A percentile compares a stretch with the other conserved stretches of the same genome.
These are phyloP conservation scores for Gracilaria caudata DNA, from an alignment of 23 red algal species.

Conservation along the genomic window DNA sequence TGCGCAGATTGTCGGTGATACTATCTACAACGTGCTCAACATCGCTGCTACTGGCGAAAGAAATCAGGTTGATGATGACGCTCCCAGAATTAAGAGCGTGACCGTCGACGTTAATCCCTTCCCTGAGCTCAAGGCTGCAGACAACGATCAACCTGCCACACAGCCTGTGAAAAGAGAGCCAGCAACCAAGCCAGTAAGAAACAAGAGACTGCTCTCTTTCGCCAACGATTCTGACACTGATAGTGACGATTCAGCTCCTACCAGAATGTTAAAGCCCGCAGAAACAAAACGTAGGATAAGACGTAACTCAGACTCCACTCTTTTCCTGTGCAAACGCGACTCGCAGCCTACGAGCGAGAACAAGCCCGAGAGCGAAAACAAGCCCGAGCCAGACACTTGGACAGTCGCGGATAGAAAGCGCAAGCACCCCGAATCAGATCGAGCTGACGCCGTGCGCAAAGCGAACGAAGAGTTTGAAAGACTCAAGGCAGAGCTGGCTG, in stretches of 20 bases:
- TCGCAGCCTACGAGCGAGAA: neutral
- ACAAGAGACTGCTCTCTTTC: conserved; percentile 43
- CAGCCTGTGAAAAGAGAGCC: neutral
- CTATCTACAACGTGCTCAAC: conserved; percentile 47
- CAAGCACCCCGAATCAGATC: conserved; percentile 27
- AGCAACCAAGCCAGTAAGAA: conserved; percentile 16
- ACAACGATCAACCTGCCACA: neutral
- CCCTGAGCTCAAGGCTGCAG: neutral
- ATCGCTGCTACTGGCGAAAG: conserved; percentile 49
- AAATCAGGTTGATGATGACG: conserved; percentile 41
- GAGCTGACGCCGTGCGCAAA: conserved; percentile 20
- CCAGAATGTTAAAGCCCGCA: conserved; percentile 1
- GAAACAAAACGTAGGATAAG: conserved; percentile 18
- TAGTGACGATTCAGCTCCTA: conserved; percentile 29
- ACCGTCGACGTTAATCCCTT: conserved; percentile 30
- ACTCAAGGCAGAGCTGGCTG: conserved; percentile 40
- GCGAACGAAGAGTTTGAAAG: conserved; percentile 53
- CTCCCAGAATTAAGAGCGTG: conserved; percentile 27
- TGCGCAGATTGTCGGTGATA: conserved; percentile 64
- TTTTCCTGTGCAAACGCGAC: neutral
- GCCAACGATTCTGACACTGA: conserved; percentile 27
- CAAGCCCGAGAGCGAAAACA: neutral
- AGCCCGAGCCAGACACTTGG: neutral
- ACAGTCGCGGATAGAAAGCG: conserved; percentile 3
- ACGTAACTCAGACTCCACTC: conserved; percentile 21